Base-by-base conservation (phyloP, 441 rosid species). In the Pelargonium cotyledonis region DNA sequence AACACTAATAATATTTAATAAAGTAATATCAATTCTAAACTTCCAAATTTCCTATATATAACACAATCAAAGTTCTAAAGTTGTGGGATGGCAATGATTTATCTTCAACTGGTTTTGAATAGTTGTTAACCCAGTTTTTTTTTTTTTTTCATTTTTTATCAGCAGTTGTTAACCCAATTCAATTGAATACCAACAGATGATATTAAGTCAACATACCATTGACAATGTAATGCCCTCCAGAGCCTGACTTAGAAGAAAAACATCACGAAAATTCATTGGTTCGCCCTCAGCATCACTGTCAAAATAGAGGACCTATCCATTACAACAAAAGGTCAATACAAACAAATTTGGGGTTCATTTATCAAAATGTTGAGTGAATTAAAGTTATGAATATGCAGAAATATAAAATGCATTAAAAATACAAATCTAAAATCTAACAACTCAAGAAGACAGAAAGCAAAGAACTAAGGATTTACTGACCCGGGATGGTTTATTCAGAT, bases 191-290 rank as follows among this genome's bases (percentile, higher is more conserved):
- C 75, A 64, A 65, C 47, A 60, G 70, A 44, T 31, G 44, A 58
- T 35, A 46, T 58, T 19, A 76, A 7, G 29, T 77, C 67, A 77
- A 71, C 81, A 19, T 84, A 92, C 99, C 98, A 89, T 90, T 66
- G 98, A 89, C 76, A 91, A 70, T 29, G 83, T 83, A 69, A 95
- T 89, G 76, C 91, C 96, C 81, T 95, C 99, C 81, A 95, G 78
- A 68, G 98, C 99, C 80, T 95, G 99, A 81, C 99, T 92, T 79
- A 77, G 96, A 61, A 95, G 93, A 75, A 95, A 95, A 79, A 95
- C 90, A 80, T 90, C 95, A 61, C 87, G 92, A 74, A 95, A 95
- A 66, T 80, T 90, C 82, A 95, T 78, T 19, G 96, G 98, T 68
- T 80, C 87, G 35, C 95, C 98, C 61, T 90, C 98, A 70, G 86